Conservation (phyloP, 202 grass and related monocot genomes). For the Tripidium arundinaceum region DNA sequence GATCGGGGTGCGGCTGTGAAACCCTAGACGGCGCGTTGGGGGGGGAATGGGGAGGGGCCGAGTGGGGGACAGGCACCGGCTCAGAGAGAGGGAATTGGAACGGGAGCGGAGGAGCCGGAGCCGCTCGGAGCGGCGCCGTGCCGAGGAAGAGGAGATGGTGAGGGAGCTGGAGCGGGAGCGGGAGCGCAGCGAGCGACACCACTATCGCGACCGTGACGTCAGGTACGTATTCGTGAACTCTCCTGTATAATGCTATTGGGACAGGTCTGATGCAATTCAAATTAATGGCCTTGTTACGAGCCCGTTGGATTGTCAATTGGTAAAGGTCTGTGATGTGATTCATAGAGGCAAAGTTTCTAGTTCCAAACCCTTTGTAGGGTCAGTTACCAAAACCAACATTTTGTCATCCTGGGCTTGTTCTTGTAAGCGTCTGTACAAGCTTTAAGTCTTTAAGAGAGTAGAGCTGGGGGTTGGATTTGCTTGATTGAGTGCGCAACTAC, state of each 20-base stretch:
- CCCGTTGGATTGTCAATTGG: background rate
- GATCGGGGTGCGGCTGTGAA: background rate
- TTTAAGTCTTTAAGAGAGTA: background rate
- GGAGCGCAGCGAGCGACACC: conserved; percentile 56
- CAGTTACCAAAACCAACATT: background rate
- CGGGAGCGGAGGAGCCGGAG: too few relatives aligned
- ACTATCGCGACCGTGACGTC: conserved; percentile 62
- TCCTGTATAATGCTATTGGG: background rate
- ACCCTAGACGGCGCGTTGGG: conserved; percentile 30
- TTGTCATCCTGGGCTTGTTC: background rate
- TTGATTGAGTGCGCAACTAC: background rate
- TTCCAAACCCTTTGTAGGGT: background rate
- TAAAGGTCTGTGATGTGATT: background rate
- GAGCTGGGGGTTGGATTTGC: background rate
- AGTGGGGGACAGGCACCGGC: too few relatives aligned
- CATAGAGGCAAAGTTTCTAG: background rate
- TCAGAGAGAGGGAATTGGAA: too few relatives aligned
- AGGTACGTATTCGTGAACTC: conserved; percentile 39
- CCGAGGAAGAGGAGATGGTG: conserved; percentile 61
- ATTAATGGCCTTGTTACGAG: background rate
- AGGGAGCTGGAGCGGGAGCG: conserved; percentile 49
- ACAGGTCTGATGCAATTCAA: background rate
- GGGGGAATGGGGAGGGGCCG: too few relatives aligned
- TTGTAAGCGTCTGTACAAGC: background rate
- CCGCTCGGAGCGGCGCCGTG: too few relatives aligned